Evolutionary conservation across 257 asterid species (phyloP).

Genomic region (Penstemon barbatus): DNA sequence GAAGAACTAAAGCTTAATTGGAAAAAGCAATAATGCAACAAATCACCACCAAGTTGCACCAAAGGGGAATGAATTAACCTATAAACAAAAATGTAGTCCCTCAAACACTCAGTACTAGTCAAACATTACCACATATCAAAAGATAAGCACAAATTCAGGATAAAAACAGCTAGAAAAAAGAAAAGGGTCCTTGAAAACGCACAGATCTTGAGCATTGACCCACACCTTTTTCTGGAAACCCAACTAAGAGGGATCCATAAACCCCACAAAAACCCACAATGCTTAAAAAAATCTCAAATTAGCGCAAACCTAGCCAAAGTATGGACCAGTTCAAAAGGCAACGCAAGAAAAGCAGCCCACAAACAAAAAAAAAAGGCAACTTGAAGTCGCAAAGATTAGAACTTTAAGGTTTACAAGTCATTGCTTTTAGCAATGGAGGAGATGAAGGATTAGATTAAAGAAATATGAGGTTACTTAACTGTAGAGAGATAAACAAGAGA

Average conservation of each 20-base stretch:
- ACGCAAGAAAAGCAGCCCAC: constrained; percentile 37
- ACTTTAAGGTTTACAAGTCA: constrained; percentile 45
- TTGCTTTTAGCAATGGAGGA: constrained; percentile 32
- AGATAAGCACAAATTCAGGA: constrained; percentile 46
- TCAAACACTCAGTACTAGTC: constrained; percentile 37
- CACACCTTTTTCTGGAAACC: constrained; percentile 56
- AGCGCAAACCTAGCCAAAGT: constrained; percentile 40
- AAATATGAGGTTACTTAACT: constrained; percentile 35
- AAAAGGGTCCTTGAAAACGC: constrained; percentile 53
- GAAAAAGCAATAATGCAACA: constrained; percentile 21
- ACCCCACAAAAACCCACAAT: constrained; percentile 57
- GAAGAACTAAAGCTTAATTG: constrained; percentile 23
- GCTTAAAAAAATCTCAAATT: constrained; percentile 15
- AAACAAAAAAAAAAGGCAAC: constrained; percentile 38
- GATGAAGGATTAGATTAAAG: constrained; percentile 26
- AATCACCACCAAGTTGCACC: constrained; percentile 27
- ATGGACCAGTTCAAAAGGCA: constrained; percentile 56
- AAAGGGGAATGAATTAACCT: constrained; percentile 22
- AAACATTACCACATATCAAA: constrained; percentile 43
- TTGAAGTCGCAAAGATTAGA: constrained; percentile 56
- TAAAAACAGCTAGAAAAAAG: constrained; percentile 37
- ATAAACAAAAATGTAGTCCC: constrained; percentile 46
- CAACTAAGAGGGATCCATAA: constrained; percentile 52
- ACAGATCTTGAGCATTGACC: constrained; percentile 78
- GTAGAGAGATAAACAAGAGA: constrained; percentile 36